A percentile compares a stretch with the other conserved stretches of the same genome.
phyloP scores from a whole-genome alignment of 371 early-diverging fungal species.

The Mucor mucedo region DNA sequence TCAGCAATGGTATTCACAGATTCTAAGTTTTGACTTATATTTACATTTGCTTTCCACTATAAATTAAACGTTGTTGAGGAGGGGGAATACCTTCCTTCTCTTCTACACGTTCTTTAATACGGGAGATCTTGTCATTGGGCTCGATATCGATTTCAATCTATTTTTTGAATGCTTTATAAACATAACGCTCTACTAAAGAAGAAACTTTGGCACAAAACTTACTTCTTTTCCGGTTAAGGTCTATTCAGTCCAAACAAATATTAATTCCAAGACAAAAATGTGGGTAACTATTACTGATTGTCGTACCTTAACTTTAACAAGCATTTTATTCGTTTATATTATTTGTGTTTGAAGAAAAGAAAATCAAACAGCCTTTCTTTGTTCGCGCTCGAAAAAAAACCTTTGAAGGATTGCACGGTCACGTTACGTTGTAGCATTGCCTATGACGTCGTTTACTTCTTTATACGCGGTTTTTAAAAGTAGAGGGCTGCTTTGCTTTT shows the following conservation, averaged over 20 bases:
- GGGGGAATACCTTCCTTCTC: conserved; percentile 98
- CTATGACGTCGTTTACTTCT: no score
- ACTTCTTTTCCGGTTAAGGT: conserved; percentile 95
- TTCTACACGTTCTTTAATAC: conserved; percentile 94
- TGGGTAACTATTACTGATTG: background rate
- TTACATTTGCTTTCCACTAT: conserved; percentile 94
- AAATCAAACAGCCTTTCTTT: background rate
- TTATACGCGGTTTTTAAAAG: no score
- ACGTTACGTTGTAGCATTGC: no score
- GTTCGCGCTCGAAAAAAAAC: background rate
- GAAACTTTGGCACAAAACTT: conserved; percentile 19
- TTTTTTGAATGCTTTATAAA: background rate
- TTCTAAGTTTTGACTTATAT: conserved; percentile 4
- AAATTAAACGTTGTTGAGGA: conserved; percentile 94
- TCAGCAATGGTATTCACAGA: background rate
- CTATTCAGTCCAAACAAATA: conserved; percentile 47
- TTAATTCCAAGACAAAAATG: background rate
- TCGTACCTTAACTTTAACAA: conserved; percentile 86
- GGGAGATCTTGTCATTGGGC: conserved; percentile 83
- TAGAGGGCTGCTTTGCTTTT: no score
- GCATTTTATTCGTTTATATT: conserved; percentile 57
- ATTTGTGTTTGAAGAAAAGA: conserved; percentile 6
- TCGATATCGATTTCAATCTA: conserved; percentile 96
- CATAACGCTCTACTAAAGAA: background rate
- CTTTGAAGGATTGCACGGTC: background rate